Evolutionary conservation across 2,329 filamentous ascomycete species (phyloP).

Genomic region (Botryotinia globosa): DNA sequence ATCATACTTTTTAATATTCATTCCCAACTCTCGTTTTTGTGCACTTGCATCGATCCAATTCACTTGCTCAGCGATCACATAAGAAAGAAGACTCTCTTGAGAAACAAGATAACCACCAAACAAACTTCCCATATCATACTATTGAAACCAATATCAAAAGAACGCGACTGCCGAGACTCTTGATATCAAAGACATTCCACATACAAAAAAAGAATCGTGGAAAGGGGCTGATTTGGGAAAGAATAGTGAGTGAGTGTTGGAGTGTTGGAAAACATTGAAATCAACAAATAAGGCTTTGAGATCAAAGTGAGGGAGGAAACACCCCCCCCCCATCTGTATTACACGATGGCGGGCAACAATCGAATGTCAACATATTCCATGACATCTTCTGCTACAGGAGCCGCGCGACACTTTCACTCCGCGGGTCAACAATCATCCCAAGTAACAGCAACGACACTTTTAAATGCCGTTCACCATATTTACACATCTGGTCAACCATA

Average conservation of each 20-base stretch:
- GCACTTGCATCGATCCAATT: constrained; percentile 5
- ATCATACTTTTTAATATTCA: constrained; percentile 14
- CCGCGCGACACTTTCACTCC: constrained; percentile 51
- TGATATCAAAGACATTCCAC: neutral
- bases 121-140: neutral
- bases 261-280: constrained; percentile 11
- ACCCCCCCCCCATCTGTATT: constrained; percentile 19
- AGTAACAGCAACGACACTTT: constrained; percentile 86
- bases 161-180: neutral
- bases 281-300: constrained; percentile 24
- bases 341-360: constrained; percentile 38
- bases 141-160: neutral
- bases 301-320: constrained; percentile 25
- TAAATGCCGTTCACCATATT: constrained; percentile 88
- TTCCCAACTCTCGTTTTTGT: constrained; percentile 9
- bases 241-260: neutral
- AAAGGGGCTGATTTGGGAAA: constrained; percentile 1
- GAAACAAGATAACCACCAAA: neutral
- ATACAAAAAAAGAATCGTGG: neutral
- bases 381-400: constrained; percentile 60
- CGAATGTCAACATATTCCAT: constrained; percentile 63
- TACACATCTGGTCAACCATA: constrained; percentile 83
- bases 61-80: constrained; percentile 15
- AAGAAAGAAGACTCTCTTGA: neutral
- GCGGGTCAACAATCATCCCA: constrained; percentile 69